Evolutionary conservation across 2,329 filamentous ascomycete species (phyloP), one percentile per base, ranked within the genome.

Genomic region (Cryoendolithus antarcticus): DNA sequence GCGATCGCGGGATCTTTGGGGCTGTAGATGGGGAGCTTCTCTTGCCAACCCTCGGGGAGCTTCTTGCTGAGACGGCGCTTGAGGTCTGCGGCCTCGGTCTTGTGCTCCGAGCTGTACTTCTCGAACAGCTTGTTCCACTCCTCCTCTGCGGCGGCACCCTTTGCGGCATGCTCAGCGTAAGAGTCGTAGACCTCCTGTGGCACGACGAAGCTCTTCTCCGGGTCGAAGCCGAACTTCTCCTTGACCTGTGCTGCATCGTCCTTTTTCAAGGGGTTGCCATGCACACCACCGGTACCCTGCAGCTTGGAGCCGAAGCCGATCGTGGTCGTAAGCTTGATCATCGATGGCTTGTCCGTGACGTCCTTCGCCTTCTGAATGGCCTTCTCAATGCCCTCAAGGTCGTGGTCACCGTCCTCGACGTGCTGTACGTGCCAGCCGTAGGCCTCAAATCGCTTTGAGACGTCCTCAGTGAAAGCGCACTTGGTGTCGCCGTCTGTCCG

Each of bases 301-400:
- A 91, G 77, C 66, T 82, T 77, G 55, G 91, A 96, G 56, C 91
- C 91, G 68, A 81, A 98, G 58, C 91, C 91, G 61, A 98, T 98
- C 64, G 84, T 96, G 61, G 91, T 98, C 62, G 80, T 86, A 55
- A 98, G 78, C 74, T 93, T 88, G 74, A 98, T 95, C 58, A 98
- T 71, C 45, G 88, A 82, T 48, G 91, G 91, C 82, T 96, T 98
- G 75, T 96, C 77, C 65, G 78, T 96, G 66, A 93, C 82, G 50
- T 79, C 71, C 71, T 89, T 79, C 63, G 79, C 82, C 70, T 83
- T 76, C 65, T 79, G 75, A 64, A 98, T 83, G 55, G 91, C 91
- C 47, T 74, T 77, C 71, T 93, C 86, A 46, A 98, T 96, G 59
- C 65, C 78, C 51, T 79, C 80, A 42, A 95, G 78, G 67, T 96